A percentile compares a stretch with the other conserved stretches of the same genome.
phyloP scores from a whole-genome alignment of 257 asterid species.

The Ehretia macrophylla region DNA sequence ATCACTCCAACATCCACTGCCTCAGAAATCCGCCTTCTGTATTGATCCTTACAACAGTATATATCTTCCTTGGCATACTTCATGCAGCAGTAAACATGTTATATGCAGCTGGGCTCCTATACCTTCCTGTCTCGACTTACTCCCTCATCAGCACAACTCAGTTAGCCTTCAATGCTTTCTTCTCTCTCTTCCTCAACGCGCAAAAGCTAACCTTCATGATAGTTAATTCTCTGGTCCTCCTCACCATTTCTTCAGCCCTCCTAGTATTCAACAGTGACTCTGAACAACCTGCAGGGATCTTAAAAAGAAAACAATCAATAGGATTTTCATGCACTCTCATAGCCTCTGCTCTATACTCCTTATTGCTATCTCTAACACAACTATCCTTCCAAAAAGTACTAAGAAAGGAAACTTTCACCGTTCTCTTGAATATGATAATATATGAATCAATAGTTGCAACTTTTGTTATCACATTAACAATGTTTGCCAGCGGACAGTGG shows the following conservation, averaged over 20 bases:
- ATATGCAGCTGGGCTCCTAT: conserved; percentile 30
- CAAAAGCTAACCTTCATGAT: conserved; percentile 28
- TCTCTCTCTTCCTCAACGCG: conserved; percentile 37
- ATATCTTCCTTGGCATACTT: conserved; percentile 14
- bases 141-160: conserved; percentile 38
- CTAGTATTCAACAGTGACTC: conserved; percentile 22
- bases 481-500: conserved; percentile 28
- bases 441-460: conserved; percentile 30
- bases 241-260: conserved; percentile 31
- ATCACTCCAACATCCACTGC: neutral
- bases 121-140: conserved; percentile 37
- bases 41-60: neutral
- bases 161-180: conserved; percentile 40
- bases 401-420: conserved; percentile 19
- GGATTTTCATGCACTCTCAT: conserved; percentile 33
- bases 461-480: conserved; percentile 1
- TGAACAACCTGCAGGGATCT: neutral
- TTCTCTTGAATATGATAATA: conserved; percentile 25
- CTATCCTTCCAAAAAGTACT: conserved; percentile 22
- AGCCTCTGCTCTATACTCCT: conserved; percentile 30
- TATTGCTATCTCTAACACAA: conserved; percentile 33
- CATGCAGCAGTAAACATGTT: conserved; percentile 15
- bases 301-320: conserved; percentile 9
- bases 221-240: conserved; percentile 36
- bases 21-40: neutral